These are phyloP conservation scores for Cenchrus americanus DNA, from an alignment of 176 grass and related monocot species.

Conservation along the genomic window DNA sequence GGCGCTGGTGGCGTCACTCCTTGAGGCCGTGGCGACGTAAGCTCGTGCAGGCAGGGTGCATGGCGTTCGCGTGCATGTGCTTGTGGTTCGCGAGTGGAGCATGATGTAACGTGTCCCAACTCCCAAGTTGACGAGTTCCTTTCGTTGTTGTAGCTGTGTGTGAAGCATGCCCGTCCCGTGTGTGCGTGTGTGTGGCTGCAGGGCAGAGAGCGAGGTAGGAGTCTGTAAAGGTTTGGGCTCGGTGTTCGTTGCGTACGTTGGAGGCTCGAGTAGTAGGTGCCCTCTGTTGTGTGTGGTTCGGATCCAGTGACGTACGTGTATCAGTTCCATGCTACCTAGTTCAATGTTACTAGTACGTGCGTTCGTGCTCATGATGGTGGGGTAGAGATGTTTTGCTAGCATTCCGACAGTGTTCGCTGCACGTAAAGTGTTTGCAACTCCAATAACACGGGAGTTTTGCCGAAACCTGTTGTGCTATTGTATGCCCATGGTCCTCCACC, in stretches of 20 bases:
- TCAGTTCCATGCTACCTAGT: not conserved
- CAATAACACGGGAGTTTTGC: no score
- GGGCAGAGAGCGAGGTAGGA: not conserved
- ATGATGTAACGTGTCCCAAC: not conserved
- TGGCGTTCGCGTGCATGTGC: not conserved
- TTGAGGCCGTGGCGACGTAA: not conserved
- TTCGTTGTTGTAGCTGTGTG: not conserved
- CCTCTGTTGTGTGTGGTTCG: not conserved
- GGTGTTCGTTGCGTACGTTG: not conserved
- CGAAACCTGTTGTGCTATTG: no score
- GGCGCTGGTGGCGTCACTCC: constrained; percentile 43
- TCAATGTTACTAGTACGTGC: not conserved
- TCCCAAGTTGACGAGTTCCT: no score
- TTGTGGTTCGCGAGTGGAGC: not conserved
- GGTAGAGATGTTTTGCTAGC: not conserved
- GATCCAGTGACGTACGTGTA: not conserved
- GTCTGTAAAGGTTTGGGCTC: constrained; percentile 15
- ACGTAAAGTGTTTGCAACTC: no score
- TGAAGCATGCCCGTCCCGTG: not conserved
- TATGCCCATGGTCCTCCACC: no score
- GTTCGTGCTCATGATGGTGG: not conserved
- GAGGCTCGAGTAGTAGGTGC: not conserved
- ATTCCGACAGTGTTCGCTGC: not conserved
- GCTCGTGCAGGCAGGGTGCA: not conserved
- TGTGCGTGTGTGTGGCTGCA: not conserved